phyloP scores from a whole-genome alignment of 768 basidiomycete genomes.

The Russula ochroleuca region DNA sequence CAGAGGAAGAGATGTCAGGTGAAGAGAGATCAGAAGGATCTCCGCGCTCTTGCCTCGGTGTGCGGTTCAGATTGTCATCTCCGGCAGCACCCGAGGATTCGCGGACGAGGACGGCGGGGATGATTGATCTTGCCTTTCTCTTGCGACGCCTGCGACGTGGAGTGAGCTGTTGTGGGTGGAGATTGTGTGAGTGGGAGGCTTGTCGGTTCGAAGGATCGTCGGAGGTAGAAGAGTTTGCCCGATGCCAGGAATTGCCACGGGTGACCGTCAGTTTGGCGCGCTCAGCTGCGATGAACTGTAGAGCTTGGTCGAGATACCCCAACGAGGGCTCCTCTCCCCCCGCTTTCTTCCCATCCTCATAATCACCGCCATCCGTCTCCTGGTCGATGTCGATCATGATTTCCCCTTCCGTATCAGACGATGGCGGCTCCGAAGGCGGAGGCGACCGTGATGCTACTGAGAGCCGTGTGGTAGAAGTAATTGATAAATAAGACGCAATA shows the following conservation, averaged over 20 bases:
- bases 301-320: constrained; percentile 66
- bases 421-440: constrained; percentile 28
- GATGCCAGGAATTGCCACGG: constrained; percentile 27
- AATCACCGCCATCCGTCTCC: constrained; percentile 25
- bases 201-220: constrained; percentile 16
- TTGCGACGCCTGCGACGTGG: constrained; percentile 37
- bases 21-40: constrained; percentile 31
- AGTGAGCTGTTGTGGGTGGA: constrained; percentile 11
- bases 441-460: constrained; percentile 23
- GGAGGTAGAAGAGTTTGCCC: constrained; percentile 24
- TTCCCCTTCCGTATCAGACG: constrained; percentile 31
- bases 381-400: constrained; percentile 25
- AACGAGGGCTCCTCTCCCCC: constrained; percentile 54
- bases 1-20: constrained; percentile 31
- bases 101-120: constrained; percentile 15
- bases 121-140: constrained; percentile 30
- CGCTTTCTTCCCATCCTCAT: constrained; percentile 29
- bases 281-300: constrained; percentile 73
- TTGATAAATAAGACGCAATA: constrained; percentile 54
- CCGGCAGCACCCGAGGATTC: constrained; percentile 11
- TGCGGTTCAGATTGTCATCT: constrained; percentile 20
- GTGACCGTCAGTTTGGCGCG: constrained; percentile 53
- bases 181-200: neutral
- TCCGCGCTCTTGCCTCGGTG: constrained; percentile 27
- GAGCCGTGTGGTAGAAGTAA: constrained; percentile 31